Conservation (phyloP, 306 rosid species). For the Pyrus bretschneideri region DNA sequence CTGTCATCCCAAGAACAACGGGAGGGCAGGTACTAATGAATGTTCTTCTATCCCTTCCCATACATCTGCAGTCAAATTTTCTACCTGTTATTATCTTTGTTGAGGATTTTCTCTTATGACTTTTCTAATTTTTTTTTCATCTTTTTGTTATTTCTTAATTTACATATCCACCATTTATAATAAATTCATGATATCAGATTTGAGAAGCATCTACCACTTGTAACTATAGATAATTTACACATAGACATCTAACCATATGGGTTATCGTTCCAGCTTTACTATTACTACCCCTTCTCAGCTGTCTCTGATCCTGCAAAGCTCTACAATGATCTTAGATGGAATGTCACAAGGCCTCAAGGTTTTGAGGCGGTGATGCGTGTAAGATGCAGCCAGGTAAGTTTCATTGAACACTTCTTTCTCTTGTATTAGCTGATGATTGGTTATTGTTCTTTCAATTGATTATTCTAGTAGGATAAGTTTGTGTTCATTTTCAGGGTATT, state of each 20-base stretch:
- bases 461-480: background rate
- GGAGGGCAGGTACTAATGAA: constrained; percentile 81
- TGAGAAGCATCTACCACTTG: background rate
- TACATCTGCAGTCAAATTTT: background rate
- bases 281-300: constrained; percentile 94
- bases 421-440: background rate
- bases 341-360: constrained; percentile 95
- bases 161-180: background rate
- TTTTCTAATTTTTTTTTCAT: background rate
- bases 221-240: background rate
- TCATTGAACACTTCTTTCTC: constrained; percentile 1
- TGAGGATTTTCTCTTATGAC: background rate
- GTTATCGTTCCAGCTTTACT: constrained; percentile 55
- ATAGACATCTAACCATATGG: background rate
- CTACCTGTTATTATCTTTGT: background rate
- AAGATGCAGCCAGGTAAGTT: constrained; percentile 93
- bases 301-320: constrained; percentile 93
- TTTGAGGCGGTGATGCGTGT: constrained; percentile 99
- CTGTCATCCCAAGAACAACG: constrained; percentile 85
- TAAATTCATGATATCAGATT: background rate
- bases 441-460: background rate
- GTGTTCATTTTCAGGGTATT: constrained; percentile 57
- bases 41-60: background rate
- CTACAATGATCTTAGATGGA: constrained; percentile 98
- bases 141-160: background rate